A percentile compares a stretch with the other conserved stretches of the same genome.
These are phyloP conservation scores for Salix viminalis DNA, from an alignment of 345 rosid species.

Conservation along the genomic window DNA sequence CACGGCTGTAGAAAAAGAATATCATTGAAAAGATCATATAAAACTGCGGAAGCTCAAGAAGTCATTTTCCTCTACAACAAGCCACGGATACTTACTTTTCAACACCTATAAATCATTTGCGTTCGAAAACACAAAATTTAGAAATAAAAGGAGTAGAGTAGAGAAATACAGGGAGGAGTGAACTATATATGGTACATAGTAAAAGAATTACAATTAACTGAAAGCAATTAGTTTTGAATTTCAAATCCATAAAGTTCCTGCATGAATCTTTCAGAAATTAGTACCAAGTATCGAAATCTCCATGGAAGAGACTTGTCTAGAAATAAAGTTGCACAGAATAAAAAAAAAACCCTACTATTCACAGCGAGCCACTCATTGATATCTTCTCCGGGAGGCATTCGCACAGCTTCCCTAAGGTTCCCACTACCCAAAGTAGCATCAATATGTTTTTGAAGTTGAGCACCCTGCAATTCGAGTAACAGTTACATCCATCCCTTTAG, in stretches of 20 bases:
- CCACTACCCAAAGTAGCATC: constrained; percentile 75
- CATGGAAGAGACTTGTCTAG: neutral
- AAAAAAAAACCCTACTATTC: constrained; percentile 34
- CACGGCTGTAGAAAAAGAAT: constrained; percentile 40
- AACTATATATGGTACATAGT: too few species aligned
- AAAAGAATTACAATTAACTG: too few species aligned
- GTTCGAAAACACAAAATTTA: too few species aligned
- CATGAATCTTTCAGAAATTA: too few species aligned
- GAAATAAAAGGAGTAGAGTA: too few species aligned
- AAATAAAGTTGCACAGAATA: neutral
- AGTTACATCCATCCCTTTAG: neutral
- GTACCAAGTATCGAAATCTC: too few species aligned
- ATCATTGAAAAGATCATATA: neutral
- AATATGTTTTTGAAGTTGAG: constrained; percentile 59
- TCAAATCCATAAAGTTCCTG: too few species aligned
- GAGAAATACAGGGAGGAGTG: too few species aligned
- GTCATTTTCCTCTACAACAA: neutral
- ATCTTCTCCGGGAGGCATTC: constrained; percentile 73
- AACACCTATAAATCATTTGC: too few species aligned
- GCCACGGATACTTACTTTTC: neutral
- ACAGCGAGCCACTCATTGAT: constrained; percentile 73
- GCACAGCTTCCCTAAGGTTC: constrained; percentile 63
- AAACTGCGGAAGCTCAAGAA: neutral
- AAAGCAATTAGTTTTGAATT: too few species aligned
- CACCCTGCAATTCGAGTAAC: constrained; percentile 38